phyloP scores from a whole-genome alignment of 352 stramenopile species.

The Phytopythium ostracodes region DNA sequence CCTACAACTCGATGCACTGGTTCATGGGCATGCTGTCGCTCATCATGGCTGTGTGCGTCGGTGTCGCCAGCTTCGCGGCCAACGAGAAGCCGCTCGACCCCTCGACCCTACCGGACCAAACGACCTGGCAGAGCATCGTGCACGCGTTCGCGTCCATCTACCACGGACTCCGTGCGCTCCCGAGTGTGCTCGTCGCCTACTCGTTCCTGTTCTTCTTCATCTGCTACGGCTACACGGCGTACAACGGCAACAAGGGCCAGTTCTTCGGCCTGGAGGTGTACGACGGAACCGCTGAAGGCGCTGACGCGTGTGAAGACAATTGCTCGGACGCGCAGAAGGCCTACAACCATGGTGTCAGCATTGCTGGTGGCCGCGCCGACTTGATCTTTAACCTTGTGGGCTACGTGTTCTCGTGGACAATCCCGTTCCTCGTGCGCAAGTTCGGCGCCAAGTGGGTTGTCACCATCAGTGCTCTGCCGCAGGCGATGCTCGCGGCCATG shows the following conservation, averaged over 20 bases:
- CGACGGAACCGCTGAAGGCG: constrained; percentile 23
- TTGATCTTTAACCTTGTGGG: constrained; percentile 41
- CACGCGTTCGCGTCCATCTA: constrained; percentile 38
- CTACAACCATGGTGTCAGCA: constrained; percentile 48
- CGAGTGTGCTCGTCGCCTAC: constrained; percentile 27
- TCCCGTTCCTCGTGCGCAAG: constrained; percentile 40
- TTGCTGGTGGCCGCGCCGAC: constrained; percentile 35
- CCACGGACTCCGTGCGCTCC: constrained; percentile 29
- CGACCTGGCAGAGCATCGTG: constrained; percentile 19
- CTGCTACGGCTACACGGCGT: constrained; percentile 47
- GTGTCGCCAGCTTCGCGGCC: constrained; percentile 21
- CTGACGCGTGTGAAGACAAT: constrained; percentile 28
- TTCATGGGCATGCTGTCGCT: constrained; percentile 54
- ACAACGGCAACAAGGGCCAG: constrained; percentile 58
- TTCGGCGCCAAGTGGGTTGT: constrained; percentile 43
- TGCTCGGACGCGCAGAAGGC: constrained; percentile 28
- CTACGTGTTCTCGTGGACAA: constrained; percentile 36
- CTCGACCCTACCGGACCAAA: constrained; percentile 13
- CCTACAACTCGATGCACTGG: constrained; percentile 35
- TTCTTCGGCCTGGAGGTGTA: constrained; percentile 58
- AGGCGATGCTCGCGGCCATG: constrained; percentile 50
- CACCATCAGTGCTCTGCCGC: constrained; percentile 30
- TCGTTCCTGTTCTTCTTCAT: constrained; percentile 36
- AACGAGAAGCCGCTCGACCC: constrained; percentile 35
- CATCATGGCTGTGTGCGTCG: constrained; percentile 39